A percentile compares a stretch with the other conserved stretches of the same genome.
phyloP scores from a whole-genome alignment of 2,329 filamentous ascomycete genomes.

The Beauveria medogensis region DNA sequence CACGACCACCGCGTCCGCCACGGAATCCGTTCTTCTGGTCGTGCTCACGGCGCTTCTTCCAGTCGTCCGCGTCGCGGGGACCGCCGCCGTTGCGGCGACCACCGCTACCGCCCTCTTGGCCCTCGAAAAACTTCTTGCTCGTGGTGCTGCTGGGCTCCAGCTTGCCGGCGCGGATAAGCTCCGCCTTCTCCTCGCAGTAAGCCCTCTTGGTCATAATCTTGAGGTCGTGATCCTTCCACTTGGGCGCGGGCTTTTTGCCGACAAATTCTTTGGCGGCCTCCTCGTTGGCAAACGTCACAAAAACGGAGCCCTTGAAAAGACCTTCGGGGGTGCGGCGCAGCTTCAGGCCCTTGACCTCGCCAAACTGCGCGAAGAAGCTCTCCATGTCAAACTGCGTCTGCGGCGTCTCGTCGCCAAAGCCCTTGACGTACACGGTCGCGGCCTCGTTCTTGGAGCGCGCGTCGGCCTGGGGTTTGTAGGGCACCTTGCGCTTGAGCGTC shows the following conservation, averaged over 20 bases:
- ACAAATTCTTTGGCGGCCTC: conserved; percentile 77
- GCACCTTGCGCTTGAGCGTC: conserved; percentile 66
- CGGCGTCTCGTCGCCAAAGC: conserved; percentile 77
- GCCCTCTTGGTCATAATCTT: conserved; percentile 80
- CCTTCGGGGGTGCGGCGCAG: conserved; percentile 68
- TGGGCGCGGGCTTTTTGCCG: conserved; percentile 68
- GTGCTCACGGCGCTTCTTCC: conserved; percentile 55
- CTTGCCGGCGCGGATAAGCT: conserved; percentile 63
- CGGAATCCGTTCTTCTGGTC: conserved; percentile 54
- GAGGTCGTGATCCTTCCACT: conserved; percentile 74
- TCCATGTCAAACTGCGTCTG: conserved; percentile 91
- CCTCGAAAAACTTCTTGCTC: conserved; percentile 42
- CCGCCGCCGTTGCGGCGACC: conserved; percentile 31
- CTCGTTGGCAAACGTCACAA: conserved; percentile 81
- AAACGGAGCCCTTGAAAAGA: conserved; percentile 91
- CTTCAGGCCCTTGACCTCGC: conserved; percentile 72
- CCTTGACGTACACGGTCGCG: conserved; percentile 83
- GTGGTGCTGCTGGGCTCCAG: conserved; percentile 47
- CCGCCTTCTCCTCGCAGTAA: conserved; percentile 72
- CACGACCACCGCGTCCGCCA: conserved; percentile 35
- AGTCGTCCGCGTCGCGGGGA: conserved; percentile 45
- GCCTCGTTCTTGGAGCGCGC: conserved; percentile 59
- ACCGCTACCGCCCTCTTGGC: conserved; percentile 25
- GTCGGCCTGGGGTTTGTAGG: conserved; percentile 52
- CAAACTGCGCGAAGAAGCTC: conserved; percentile 77